A percentile compares a stretch with the other conserved stretches of the same genome.
These are phyloP conservation scores for Trametes hirsuta DNA, from an alignment of 1,284 basidiomycete genomes.

Conservation along the genomic window DNA sequence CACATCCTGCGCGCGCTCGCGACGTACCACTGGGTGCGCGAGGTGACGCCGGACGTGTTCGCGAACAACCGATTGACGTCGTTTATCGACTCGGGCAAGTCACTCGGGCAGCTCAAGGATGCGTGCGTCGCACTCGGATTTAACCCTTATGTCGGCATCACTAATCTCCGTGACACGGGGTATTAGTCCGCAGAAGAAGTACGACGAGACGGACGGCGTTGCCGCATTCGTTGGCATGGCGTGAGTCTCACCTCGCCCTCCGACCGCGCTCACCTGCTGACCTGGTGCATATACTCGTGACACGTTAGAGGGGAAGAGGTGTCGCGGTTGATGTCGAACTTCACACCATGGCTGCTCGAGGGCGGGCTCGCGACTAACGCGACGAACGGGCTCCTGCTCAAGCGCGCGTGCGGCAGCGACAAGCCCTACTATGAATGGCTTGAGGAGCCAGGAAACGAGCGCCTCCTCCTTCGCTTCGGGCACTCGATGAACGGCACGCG, in stretches of 20 bases:
- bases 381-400: background rate
- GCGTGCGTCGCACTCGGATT: constrained; percentile 28
- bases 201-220: constrained; percentile 17
- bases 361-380: background rate
- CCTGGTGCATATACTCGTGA: background rate
- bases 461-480: constrained; percentile 13
- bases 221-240: background rate
- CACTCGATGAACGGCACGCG: constrained; percentile 19
- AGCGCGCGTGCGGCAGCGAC: background rate
- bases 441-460: constrained; percentile 15
- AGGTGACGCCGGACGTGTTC: constrained; percentile 66
- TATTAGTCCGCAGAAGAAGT: constrained; percentile 12
- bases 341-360: constrained; percentile 13
- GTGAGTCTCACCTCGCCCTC: background rate
- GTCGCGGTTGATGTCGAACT: constrained; percentile 1
- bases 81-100: constrained; percentile 65
- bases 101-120: constrained; percentile 37
- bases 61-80: constrained; percentile 66
- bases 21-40: constrained; percentile 68
- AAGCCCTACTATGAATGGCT: constrained; percentile 20
- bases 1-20: constrained; percentile 69
- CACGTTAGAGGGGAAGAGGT: constrained; percentile 2
- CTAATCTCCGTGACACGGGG: background rate
- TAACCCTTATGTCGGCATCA: too few relatives aligned
- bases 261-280: background rate